Conservation (phyloP, 108 stramenopile genomes). For the Schizochytrium sp. region DNA sequence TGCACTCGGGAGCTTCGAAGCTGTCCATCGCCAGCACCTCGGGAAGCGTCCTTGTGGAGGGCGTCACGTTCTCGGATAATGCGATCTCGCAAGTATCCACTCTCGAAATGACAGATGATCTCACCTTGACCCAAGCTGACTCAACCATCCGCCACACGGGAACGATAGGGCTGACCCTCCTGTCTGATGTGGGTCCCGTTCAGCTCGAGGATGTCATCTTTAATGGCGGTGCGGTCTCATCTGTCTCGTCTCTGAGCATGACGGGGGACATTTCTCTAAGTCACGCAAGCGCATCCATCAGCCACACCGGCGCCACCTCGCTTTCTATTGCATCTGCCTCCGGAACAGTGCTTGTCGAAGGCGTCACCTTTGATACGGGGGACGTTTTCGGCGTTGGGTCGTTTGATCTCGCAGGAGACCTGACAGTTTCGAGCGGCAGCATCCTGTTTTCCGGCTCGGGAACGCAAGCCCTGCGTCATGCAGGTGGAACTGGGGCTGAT, state of each 20-base stretch:
- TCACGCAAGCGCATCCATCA: background rate
- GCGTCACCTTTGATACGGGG: background rate
- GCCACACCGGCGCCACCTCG: background rate
- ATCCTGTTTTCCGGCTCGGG: background rate
- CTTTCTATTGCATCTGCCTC: background rate
- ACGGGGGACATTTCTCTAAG: background rate
- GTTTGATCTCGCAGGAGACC: background rate
- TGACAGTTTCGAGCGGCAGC: background rate
- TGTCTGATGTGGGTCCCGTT: background rate
- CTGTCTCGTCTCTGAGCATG: background rate
- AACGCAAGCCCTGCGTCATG: background rate
- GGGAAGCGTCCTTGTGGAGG: background rate
- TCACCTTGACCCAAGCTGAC: background rate
- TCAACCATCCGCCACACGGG: background rate
- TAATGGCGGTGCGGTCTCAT: background rate
- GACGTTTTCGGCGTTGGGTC: background rate
- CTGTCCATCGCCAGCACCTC: background rate
- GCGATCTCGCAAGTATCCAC: background rate
- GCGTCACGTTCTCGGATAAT: background rate
- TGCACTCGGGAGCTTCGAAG: background rate
- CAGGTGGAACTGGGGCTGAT: background rate
- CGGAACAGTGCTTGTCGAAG: background rate
- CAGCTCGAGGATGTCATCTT: background rate
- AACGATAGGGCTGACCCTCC: background rate
- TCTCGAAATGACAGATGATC: background rate